Base-by-base conservation (phyloP, 768 basidiomycete genomes). In the Macrolepiota fuliginosa region DNA sequence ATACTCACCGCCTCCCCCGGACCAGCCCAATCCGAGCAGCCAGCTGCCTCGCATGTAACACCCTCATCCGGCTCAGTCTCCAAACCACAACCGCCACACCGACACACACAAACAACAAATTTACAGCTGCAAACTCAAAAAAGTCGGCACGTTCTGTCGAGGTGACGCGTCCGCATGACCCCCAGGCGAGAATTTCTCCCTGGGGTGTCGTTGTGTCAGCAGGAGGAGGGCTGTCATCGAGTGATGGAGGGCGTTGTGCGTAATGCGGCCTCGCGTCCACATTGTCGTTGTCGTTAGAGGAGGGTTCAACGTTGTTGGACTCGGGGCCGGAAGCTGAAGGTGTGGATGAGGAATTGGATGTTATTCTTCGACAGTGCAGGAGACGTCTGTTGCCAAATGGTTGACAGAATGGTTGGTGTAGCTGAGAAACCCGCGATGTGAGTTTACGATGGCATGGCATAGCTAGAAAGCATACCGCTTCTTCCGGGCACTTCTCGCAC, bases 381-480 rank as follows among this genome's bases (percentile, higher is more conserved):
- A 94, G 82, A 19, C 92, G 87, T 24, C 96, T 86, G 74, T 96
- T 96, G 55, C 96, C 96, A 70, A 94, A 96, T n/a, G 96, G 95
- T 69, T 92, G 87, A 75, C 95, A 98, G 73, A 91, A 96, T 1
- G 95, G 94, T 76, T 95, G 86, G 67, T 87, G 78, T 36, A 92
- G 77, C 94, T 96, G 58, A 35, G 17, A 35, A 64, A 39, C 25
- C 13, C 25, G 11, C 9, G 9, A 40, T 27, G 51, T 50, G 60
- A 56, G 42, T 56, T 49, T 40, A 27, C 40, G 12, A 19, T 45
- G 24, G 25, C n/a, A 54, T 36, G 62, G 24, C 12, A 27, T 12
- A 35, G 29, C 36, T 36, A 49, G 65, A 58, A 40, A 45, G 77
- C 84, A 56, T 67, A 90, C 89, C 17, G 81, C 76, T 62, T 85